phyloP scores from a whole-genome alignment of 2,329 filamentous ascomycete species.

The Epichloe festucae region DNA sequence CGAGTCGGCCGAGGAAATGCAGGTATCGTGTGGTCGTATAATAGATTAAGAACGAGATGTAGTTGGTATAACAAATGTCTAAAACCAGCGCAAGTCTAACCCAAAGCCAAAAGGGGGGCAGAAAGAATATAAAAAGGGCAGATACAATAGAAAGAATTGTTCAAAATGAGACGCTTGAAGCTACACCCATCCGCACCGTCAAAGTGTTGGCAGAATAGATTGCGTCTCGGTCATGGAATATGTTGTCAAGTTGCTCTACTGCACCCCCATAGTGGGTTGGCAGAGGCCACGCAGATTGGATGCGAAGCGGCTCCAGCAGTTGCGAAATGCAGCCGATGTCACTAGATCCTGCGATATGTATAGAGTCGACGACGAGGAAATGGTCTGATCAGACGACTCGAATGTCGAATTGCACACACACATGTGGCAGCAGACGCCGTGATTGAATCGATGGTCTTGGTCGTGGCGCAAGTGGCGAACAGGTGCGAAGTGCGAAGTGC shows the following conservation, averaged over 20 bases:
- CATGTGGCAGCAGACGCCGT: neutral
- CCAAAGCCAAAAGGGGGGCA: conserved; percentile 18
- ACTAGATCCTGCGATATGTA: neutral
- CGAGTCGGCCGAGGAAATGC: conserved; percentile 8
- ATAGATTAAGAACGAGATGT: conserved; percentile 10
- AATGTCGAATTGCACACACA: neutral
- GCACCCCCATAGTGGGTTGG: conserved; percentile 10
- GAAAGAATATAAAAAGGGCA: conserved; percentile 10
- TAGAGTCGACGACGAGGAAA: conserved; percentile 2
- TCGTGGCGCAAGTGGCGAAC: neutral
- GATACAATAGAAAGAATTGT: conserved; percentile 1
- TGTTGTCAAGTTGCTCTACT: conserved; percentile 8
- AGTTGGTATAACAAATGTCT: conserved; percentile 17
- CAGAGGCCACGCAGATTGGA: neutral
- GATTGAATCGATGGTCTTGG: neutral
- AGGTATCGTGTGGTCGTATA: conserved; percentile 9
- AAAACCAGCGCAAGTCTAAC: conserved; percentile 28
- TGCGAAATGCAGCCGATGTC: conserved; percentile 3
- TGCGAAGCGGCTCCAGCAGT: conserved; percentile 1
- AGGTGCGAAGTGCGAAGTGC: neutral
- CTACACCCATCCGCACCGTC: conserved; percentile 16
- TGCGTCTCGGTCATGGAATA: conserved; percentile 6
- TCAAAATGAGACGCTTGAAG: neutral
- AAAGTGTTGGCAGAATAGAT: conserved; percentile 3
- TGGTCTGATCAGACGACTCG: neutral